Base-by-base conservation (phyloP, 345 rosid species). In the Boechera retrofracta region DNA sequence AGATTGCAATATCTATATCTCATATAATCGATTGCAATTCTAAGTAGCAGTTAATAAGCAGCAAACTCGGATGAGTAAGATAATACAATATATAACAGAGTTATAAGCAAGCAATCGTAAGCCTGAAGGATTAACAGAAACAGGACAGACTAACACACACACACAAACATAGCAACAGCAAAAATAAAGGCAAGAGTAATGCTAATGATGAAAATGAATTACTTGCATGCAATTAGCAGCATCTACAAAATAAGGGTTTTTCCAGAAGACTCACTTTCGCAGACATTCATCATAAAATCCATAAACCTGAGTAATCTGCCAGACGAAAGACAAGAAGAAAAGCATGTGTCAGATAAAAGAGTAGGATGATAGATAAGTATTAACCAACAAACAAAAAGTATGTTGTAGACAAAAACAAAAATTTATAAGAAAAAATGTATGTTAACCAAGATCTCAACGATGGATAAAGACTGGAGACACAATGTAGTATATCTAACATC, bases 201-300 rank as follows among this genome's bases (percentile, higher is more conserved):
- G 60, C 57, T 35, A 28, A 44, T 73, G 38, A 67, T 67, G 16
- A 60, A 15, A 71, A 60, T n/a, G 7, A 68, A 67, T 12, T 56
- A 38, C 52, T 54, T 54, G 71, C 53, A 76, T 41, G 63, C 61
- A 76, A 29, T 24, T 60, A 42, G n/a, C 55, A 68, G 54, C 64
- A 41, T 53, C 48, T 62, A 63, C 10, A 71, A 47, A 64, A 26
- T 44, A 53, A 72, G 35, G 33, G 8, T 18, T 45, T 60, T 57
- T 66, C 31, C 69, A 78, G 69, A 67, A 60, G 69, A 87, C 98
- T 92, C 83, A 94, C 98, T 94, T 94, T 83, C 98, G 82, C 69
- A 94, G 88, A 84, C 99, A 94, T 78, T 94, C 99, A 76, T 92
- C 98, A 82, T 94, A 94, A 82, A 94, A 94, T 44, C 98, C 98